phyloP scores from a whole-genome alignment of 139 green algal species.

The Bryopsis sp. region DNA sequence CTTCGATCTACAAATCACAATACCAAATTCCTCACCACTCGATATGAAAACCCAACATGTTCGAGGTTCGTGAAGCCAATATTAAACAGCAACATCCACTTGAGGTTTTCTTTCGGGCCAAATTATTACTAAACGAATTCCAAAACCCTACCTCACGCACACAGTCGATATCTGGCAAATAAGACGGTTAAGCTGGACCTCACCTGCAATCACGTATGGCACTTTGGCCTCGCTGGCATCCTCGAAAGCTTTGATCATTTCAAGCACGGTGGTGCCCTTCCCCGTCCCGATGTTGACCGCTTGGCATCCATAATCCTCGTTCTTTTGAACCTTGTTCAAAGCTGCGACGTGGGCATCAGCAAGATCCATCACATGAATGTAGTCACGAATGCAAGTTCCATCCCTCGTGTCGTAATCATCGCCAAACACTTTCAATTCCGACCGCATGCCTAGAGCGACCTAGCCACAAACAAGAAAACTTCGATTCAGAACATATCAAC shows the following conservation, averaged over 20 bases:
- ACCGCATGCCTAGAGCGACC: slow-evolving; percentile 79
- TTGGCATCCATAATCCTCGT: slow-evolving; percentile 54
- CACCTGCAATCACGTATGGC: slow-evolving; percentile 43
- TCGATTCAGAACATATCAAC: no score
- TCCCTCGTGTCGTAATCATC: slow-evolving; percentile 81
- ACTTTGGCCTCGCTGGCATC: slow-evolving; percentile 67
- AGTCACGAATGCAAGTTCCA: slow-evolving; percentile 87
- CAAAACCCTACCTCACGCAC: no score
- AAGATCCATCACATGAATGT: slow-evolving; percentile 98
- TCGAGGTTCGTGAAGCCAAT: no score
- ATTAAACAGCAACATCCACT: no score
- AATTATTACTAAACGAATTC: no score
- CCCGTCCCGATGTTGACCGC: slow-evolving; percentile 91
- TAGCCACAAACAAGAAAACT: no score
- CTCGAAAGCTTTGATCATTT: slow-evolving; percentile 94
- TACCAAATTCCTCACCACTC: no score
- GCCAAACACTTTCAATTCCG: slow-evolving; percentile 86
- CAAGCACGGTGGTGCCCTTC: slow-evolving; percentile 82
- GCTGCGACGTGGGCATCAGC: slow-evolving; percentile 77
- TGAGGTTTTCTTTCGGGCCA: no score
- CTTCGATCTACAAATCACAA: slow-evolving; percentile 57
- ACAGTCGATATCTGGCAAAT: no score
- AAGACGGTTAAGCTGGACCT: no score
- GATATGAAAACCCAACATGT: no score
- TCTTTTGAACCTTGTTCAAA: slow-evolving; percentile 62